Percentiles rank a stretch among this genome's conserved stretches.
These are phyloP conservation scores for Limnanthes douglasii DNA, from an alignment of 345 rosid genomes.

Conservation along the genomic window DNA sequence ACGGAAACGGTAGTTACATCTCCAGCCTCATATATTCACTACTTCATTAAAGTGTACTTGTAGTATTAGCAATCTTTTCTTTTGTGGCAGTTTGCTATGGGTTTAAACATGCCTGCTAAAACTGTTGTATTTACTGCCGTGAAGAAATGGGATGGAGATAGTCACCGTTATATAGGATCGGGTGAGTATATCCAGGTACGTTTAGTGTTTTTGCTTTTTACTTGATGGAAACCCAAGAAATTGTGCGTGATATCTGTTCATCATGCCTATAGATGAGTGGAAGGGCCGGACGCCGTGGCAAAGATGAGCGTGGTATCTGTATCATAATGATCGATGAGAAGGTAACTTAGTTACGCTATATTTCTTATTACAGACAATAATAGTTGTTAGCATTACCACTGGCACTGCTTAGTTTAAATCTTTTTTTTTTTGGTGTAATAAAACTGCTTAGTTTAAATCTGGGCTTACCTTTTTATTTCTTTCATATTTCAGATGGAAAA, in stretches of 20 bases:
- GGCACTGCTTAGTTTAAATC: no score
- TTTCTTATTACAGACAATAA: neutral
- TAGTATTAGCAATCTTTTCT: slow-evolving; percentile 1
- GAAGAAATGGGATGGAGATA: slow-evolving; percentile 98
- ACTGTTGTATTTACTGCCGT: slow-evolving; percentile 92
- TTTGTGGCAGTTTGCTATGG: slow-evolving; percentile 92
- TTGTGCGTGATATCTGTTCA: slow-evolving; percentile 4
- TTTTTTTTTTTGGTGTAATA: no score
- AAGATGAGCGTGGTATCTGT: slow-evolving; percentile 93
- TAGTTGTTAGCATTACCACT: neutral
- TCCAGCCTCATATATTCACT: slow-evolving; percentile 2
- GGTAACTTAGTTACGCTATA: no score
- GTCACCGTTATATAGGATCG: slow-evolving; percentile 87
- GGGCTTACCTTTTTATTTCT: no score
- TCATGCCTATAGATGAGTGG: slow-evolving; percentile 79
- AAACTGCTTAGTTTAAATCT: no score
- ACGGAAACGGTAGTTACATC: slow-evolving; percentile 97
- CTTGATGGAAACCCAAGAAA: no score
- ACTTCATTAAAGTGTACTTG: slow-evolving; percentile 1
- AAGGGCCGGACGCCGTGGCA: slow-evolving; percentile 99
- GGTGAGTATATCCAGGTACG: slow-evolving; percentile 98
- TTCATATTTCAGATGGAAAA: slow-evolving; percentile 64
- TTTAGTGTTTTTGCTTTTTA: slow-evolving; percentile 6
- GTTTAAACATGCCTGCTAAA: slow-evolving; percentile 98
- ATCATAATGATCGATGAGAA: slow-evolving; percentile 93